A percentile compares a stretch with the other conserved stretches of the same genome.
These are phyloP conservation scores for Dichomitus squalens DNA, from an alignment of 1,284 basidiomycete species.

Conservation along the genomic window DNA sequence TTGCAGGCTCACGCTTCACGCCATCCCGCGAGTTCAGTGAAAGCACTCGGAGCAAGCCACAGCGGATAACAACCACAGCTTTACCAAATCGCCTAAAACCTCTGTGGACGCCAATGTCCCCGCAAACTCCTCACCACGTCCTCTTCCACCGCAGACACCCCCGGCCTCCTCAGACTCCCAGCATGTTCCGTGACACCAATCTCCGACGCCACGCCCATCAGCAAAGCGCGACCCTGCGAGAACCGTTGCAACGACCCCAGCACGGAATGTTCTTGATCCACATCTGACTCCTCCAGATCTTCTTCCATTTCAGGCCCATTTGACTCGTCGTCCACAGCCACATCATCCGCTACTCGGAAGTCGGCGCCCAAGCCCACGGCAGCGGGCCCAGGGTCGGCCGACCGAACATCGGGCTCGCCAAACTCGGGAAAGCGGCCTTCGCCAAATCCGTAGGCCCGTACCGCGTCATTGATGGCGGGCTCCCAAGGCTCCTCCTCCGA, in stretches of 20 bases:
- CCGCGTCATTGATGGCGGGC: background rate
- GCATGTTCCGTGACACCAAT: background rate
- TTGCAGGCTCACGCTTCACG: too few relatives aligned
- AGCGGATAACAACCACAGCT: too few relatives aligned
- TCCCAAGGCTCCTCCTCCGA: background rate
- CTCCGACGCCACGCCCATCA: constrained; percentile 28
- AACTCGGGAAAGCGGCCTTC: background rate
- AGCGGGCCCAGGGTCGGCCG: background rate
- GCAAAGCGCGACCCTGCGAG: constrained; percentile 48
- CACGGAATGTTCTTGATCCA: constrained; percentile 5
- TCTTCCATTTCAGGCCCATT: background rate
- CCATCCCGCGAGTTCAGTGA: too few relatives aligned
- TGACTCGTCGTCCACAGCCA: constrained; percentile 1
- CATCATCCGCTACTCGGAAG: background rate
- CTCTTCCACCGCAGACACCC: constrained; percentile 45
- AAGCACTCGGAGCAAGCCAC: too few relatives aligned
- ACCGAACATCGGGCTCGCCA: background rate
- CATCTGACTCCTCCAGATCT: constrained; percentile 1
- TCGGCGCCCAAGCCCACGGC: background rate
- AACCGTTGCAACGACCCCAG: constrained; percentile 19
- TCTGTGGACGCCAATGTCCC: constrained; percentile 65
- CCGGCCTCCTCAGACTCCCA: constrained; percentile 3
- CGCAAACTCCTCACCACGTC: constrained; percentile 58
- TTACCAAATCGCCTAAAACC: too few relatives aligned
- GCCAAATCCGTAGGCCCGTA: background rate